Percentiles rank a stretch among this genome's conserved stretches.
Conservation (phyloP, 345 rosid species). For the Brassica cretica region DNA sequence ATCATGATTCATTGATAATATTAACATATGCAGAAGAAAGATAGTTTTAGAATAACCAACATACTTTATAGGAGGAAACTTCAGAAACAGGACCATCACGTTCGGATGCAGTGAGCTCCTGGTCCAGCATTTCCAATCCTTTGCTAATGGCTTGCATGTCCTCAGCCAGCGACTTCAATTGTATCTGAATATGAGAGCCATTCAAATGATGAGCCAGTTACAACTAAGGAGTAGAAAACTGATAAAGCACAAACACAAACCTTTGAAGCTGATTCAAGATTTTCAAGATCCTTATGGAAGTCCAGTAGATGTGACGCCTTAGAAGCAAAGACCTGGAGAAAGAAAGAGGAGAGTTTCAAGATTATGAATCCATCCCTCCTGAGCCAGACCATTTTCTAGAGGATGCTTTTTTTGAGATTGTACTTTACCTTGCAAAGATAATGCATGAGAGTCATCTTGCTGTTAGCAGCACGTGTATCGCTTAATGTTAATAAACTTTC, state of each 20-base stretch:
- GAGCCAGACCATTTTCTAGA: constrained; percentile 9
- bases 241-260: constrained; percentile 42
- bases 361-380: neutral
- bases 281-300: constrained; percentile 75
- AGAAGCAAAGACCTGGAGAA: constrained; percentile 65
- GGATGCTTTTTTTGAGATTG: neutral
- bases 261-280: constrained; percentile 86
- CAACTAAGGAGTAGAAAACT: neutral
- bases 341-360: constrained; percentile 11
- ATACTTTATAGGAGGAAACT: constrained; percentile 69
- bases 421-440: constrained; percentile 83
- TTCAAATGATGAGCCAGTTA: constrained; percentile 10
- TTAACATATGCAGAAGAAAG: neutral
- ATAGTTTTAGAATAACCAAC: neutral
- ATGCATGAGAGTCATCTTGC: constrained; percentile 97
- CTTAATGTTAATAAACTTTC: constrained; percentile 85
- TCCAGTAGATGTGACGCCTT: constrained; percentile 67
- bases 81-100: constrained; percentile 89
- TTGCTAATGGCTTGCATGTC: constrained; percentile 94
- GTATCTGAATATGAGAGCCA: constrained; percentile 58
- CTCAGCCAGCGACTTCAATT: constrained; percentile 85
- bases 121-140: constrained; percentile 77
- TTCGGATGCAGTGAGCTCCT: constrained; percentile 80
- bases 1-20: neutral
- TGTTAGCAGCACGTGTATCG: constrained; percentile 82